These are phyloP conservation scores for Penicillium freii DNA, from an alignment of 2,329 filamentous ascomycete species.

Conservation along the genomic window DNA sequence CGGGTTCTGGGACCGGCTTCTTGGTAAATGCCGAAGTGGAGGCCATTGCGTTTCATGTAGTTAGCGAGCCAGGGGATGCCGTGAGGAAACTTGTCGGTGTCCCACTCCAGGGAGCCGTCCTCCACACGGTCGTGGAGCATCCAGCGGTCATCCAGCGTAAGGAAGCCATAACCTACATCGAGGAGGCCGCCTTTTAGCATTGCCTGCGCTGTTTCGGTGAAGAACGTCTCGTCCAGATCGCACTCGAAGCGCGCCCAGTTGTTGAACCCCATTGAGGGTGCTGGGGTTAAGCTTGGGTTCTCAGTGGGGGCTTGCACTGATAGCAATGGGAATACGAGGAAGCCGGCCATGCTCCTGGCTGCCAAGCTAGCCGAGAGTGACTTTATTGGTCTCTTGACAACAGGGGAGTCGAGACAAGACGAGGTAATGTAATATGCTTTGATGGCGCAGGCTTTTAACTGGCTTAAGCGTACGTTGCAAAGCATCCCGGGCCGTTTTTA, in stretches of 20 bases:
- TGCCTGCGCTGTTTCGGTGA: constrained; percentile 46
- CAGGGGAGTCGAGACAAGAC: background rate
- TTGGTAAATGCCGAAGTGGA: constrained; percentile 49
- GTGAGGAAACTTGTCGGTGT: constrained; percentile 43
- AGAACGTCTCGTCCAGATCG: constrained; percentile 48
- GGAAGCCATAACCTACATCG: constrained; percentile 37
- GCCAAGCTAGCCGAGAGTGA: constrained; percentile 1
- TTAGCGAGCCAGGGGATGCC: constrained; percentile 45
- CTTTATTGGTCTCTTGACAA: constrained; percentile 6
- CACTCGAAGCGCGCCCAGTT: constrained; percentile 52
- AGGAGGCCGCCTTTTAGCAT: constrained; percentile 43
- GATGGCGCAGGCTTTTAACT: background rate
- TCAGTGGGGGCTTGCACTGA: constrained; percentile 21
- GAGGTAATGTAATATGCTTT: background rate
- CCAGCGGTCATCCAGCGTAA: constrained; percentile 52
- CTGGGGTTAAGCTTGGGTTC: background rate
- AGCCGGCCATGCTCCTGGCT: constrained; percentile 6
- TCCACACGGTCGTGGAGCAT: constrained; percentile 35
- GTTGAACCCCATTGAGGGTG: constrained; percentile 55
- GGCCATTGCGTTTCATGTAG: constrained; percentile 41
- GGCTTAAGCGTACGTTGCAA: no score
- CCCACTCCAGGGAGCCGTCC: constrained; percentile 44
- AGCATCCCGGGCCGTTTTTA: constrained; percentile 1
- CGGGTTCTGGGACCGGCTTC: constrained; percentile 44
- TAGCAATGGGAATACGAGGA: constrained; percentile 11